Conservation (phyloP, 345 rosid genomes). For the Eucalyptus microcorys region DNA sequence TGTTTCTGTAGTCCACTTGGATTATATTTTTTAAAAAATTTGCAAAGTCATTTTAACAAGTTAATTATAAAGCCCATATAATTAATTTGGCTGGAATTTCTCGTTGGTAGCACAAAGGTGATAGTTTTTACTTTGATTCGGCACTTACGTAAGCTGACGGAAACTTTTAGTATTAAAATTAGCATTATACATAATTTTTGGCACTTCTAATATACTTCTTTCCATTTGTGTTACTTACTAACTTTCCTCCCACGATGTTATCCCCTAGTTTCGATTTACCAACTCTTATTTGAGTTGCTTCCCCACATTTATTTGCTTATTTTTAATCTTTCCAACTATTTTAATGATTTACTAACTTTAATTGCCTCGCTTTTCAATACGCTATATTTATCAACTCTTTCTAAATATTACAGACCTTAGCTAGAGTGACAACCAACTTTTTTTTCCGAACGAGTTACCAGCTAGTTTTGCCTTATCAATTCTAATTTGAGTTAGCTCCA, state of each 20-base stretch:
- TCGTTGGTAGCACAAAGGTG: fast-evolving
- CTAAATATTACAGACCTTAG: not conserved
- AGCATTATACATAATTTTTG: fast-evolving
- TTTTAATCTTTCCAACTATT: not conserved
- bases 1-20: too few relatives aligned
- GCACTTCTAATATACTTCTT: fast-evolving
- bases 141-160: fast-evolving
- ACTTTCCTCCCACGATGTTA: not conserved
- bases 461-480: not conserved
- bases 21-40: too few relatives aligned
- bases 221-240: not conserved
- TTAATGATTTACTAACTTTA: not conserved
- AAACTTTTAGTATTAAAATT: fast-evolving
- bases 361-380: not conserved
- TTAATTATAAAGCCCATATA: too few relatives aligned
- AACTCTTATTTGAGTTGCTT: not conserved
- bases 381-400: not conserved
- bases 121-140: too few relatives aligned
- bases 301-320: not conserved
- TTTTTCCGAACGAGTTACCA: not conserved
- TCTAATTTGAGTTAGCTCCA: not conserved
- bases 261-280: not conserved
- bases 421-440: not conserved
- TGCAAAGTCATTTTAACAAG: too few relatives aligned
- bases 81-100: too few relatives aligned